Evolutionary conservation across 179 eudicot species (phyloP).

Genomic region (Spergularia azorica): DNA sequence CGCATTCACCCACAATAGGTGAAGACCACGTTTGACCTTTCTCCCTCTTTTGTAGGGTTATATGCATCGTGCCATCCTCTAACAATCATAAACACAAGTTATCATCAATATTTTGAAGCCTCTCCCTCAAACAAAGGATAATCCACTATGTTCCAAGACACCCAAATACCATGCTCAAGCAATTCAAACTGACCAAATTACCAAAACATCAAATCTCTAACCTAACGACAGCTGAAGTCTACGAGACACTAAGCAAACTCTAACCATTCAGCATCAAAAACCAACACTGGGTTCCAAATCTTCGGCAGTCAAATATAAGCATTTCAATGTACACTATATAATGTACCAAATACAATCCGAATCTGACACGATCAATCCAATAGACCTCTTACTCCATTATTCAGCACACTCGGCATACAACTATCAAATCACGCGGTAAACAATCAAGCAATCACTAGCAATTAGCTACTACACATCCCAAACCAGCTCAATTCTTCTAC

Average conservation of each 20-base stretch:
- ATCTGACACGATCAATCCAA: not conserved
- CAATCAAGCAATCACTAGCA: not conserved
- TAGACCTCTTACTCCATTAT: slow-evolving; percentile 50
- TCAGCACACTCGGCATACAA: not conserved
- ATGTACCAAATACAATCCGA: not conserved
- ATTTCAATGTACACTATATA: not conserved
- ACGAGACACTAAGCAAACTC: not conserved
- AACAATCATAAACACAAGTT: slow-evolving; percentile 16
- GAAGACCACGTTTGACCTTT: slow-evolving; percentile 93
- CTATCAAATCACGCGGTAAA: not conserved
- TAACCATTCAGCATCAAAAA: not conserved
- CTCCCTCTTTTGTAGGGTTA: slow-evolving; percentile 94
- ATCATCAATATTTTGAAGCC: slow-evolving; percentile 5
- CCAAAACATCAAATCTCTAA: not conserved
- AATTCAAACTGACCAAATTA: not conserved
- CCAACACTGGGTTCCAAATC: not conserved
- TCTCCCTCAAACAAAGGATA: not conserved
- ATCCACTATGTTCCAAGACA: slow-evolving; percentile 3
- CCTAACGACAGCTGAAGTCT: not conserved
- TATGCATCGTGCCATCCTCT: slow-evolving; percentile 88
- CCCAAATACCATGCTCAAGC: not conserved
- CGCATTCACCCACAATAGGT: slow-evolving; percentile 81
- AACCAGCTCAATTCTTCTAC: not conserved
- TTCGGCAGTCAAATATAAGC: not conserved
- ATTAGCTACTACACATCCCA: not conserved